A percentile compares a stretch with the other conserved stretches of the same genome.
Conservation (phyloP, 257 asterid species). For the Fraxinus excelsior region DNA sequence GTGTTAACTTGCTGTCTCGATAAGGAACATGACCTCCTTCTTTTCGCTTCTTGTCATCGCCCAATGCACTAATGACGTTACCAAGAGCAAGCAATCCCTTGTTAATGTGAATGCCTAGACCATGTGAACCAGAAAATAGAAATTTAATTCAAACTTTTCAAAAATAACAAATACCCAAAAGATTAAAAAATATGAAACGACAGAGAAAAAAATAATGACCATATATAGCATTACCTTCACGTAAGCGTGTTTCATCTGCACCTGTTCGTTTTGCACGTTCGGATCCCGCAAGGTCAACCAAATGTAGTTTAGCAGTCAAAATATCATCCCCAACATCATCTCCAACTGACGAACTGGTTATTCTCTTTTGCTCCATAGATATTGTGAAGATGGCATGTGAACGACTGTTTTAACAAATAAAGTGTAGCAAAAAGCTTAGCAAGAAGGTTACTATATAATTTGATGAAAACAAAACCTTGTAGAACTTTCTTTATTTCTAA, state of each 20-base stretch:
- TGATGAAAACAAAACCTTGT: neutral
- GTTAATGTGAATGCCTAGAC: slow-evolving; percentile 92
- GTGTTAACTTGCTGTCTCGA: slow-evolving; percentile 96
- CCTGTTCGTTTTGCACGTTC: slow-evolving; percentile 99
- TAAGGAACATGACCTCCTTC: slow-evolving; percentile 99
- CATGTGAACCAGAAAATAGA: slow-evolving; percentile 12
- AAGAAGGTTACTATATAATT: slow-evolving; percentile 14
- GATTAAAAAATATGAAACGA: neutral
- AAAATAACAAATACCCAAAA: neutral
- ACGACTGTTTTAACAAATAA: slow-evolving; percentile 70
- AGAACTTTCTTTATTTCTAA: neutral
- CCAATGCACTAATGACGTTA: slow-evolving; percentile 94
- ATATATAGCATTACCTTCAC: slow-evolving; percentile 70
- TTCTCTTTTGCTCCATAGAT: slow-evolving; percentile 82
- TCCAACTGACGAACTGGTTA: slow-evolving; percentile 37
- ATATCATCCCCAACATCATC: slow-evolving; percentile 80
- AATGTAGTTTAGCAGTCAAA: slow-evolving; percentile 82
- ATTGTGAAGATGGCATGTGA: slow-evolving; percentile 99
- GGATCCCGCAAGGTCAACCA: slow-evolving; percentile 98
- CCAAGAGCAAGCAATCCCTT: slow-evolving; percentile 96
- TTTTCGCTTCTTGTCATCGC: slow-evolving; percentile 91
- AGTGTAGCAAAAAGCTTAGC: no score
- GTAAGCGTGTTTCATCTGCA: slow-evolving; percentile 90
- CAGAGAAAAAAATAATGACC: slow-evolving; percentile 8
- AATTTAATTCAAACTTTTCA: slow-evolving; percentile 15